These are phyloP conservation scores for Wickerhamia fluorescens DNA, from an alignment of 805 yeast genomes.

Conservation along the genomic window DNA sequence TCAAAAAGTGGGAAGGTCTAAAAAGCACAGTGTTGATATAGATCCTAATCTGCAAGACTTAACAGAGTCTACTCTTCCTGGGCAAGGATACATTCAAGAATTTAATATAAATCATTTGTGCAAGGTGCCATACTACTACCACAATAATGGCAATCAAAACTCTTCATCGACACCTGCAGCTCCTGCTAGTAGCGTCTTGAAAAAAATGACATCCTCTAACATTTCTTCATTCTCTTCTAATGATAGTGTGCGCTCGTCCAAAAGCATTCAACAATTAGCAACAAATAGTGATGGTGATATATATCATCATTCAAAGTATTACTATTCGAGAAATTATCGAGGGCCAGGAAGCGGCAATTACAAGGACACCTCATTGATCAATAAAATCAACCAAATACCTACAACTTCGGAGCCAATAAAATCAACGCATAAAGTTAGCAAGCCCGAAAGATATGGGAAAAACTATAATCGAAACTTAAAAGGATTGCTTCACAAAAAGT, in stretches of 20 bases:
- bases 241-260: constrained; percentile 22
- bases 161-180: constrained; percentile 2
- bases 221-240: constrained; percentile 17
- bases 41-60: constrained; percentile 37
- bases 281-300: constrained; percentile 31
- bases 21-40: constrained; percentile 23
- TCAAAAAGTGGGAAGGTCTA: constrained; percentile 19
- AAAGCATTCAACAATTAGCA: constrained; percentile 28
- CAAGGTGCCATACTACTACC: constrained; percentile 36
- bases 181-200: constrained; percentile 4
- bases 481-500: constrained; percentile 31
- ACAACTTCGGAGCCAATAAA: constrained; percentile 10
- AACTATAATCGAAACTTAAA: constrained; percentile 22
- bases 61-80: constrained; percentile 33
- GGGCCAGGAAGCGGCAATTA: constrained; percentile 42
- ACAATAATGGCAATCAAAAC: constrained; percentile 21
- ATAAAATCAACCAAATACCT: constrained; percentile 31
- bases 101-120: constrained; percentile 34
- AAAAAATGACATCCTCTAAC: constrained; percentile 11
- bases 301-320: constrained; percentile 29
- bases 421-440: constrained; percentile 12
- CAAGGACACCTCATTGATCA: constrained; percentile 37
- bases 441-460: too few species aligned
- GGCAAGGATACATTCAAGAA: constrained; percentile 38
- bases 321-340: constrained; percentile 32